Conservation (phyloP, 768 basidiomycete species). For the Boletus tylopilopsis region DNA sequence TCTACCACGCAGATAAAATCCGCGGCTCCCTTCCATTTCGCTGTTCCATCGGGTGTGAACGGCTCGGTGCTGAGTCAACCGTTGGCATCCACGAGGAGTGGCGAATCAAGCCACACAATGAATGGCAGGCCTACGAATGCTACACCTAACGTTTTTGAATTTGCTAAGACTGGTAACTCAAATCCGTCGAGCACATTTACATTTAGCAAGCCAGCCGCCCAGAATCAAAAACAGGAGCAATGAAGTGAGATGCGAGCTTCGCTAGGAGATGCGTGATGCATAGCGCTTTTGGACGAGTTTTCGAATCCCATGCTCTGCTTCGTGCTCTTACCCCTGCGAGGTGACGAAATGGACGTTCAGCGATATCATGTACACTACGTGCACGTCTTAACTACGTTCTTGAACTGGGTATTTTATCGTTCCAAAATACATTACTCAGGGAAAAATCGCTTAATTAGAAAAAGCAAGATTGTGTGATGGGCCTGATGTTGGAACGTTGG, state of each 20-base stretch:
- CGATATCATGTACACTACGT: slow-evolving; percentile 16
- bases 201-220: slow-evolving; percentile 27
- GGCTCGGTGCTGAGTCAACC: slow-evolving; percentile 12
- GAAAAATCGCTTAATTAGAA: no score
- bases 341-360: neutral
- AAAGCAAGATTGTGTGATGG: no score
- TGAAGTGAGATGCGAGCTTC: slow-evolving; percentile 4
- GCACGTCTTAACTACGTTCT: neutral
- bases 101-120: slow-evolving; percentile 4
- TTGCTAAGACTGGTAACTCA: slow-evolving; percentile 21
- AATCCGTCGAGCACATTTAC: slow-evolving; percentile 13
- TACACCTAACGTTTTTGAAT: slow-evolving; percentile 32
- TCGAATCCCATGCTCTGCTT: neutral
- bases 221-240: slow-evolving; percentile 35
- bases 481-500: no score
- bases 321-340: neutral
- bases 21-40: slow-evolving; percentile 21
- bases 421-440: neutral
- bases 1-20: slow-evolving; percentile 32
- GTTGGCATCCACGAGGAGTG: neutral
- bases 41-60: slow-evolving; percentile 6
- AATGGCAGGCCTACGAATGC: slow-evolving; percentile 19
- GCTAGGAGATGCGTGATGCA: neutral
- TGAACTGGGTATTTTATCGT: neutral
- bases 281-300: neutral